These are phyloP conservation scores for Cystobasidium sp. DNA, from an alignment of 1,284 basidiomycete genomes.

Conservation along the genomic window DNA sequence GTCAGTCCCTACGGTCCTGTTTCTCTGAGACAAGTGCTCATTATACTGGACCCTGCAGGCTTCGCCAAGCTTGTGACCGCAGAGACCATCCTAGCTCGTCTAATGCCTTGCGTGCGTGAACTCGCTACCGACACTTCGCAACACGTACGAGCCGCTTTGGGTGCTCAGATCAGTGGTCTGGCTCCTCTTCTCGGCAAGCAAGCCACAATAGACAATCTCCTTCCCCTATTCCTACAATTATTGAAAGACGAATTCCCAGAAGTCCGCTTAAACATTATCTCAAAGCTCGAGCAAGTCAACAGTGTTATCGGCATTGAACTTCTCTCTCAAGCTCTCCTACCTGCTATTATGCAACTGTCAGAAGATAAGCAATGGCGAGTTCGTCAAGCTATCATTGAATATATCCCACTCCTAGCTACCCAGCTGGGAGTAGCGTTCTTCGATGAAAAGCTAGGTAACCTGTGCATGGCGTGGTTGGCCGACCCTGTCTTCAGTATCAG, in stretches of 20 bases:
- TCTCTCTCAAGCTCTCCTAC: conserved; percentile 91
- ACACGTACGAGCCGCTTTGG: conserved; percentile 95
- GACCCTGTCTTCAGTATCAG: conserved; percentile 98
- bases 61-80: conserved; percentile 94
- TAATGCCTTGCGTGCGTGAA: conserved; percentile 96
- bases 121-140: conserved; percentile 92
- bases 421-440: conserved; percentile 97
- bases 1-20: conserved; percentile 60
- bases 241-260: conserved; percentile 99
- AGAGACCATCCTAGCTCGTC: conserved; percentile 88
- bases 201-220: conserved; percentile 92
- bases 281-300: conserved; percentile 97
- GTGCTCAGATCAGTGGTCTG: conserved; percentile 95
- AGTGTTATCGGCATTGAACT: conserved; percentile 96
- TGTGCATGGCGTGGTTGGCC: conserved; percentile 99
- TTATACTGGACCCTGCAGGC: conserved; percentile 63
- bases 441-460: conserved; percentile 92
- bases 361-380: conserved; percentile 99
- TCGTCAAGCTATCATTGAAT: conserved; percentile 99
- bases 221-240: conserved; percentile 93
- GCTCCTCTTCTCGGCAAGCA: conserved; percentile 94
- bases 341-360: conserved; percentile 95
- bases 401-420: conserved; percentile 92
- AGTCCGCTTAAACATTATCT: conserved; percentile 96
- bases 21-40: neutral